Evolutionary conservation across 345 rosid species (phyloP).

Genomic region (Hypericum androsaemum): DNA sequence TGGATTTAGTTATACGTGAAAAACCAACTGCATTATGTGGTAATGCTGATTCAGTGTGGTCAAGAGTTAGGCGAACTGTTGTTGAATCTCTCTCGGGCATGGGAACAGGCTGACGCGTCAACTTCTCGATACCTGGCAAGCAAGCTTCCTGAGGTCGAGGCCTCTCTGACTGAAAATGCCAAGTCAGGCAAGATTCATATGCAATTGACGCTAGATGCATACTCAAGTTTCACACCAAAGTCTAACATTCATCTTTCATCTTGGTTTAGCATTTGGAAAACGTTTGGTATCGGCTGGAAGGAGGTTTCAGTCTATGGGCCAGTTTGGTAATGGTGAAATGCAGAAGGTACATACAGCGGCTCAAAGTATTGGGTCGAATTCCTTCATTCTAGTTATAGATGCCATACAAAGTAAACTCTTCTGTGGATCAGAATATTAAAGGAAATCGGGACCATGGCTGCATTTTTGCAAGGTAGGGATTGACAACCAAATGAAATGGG

Average conservation of each 20-base stretch:
- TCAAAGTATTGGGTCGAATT: conserved; percentile 16
- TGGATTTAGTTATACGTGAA: too few relatives aligned
- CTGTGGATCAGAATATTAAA: too few relatives aligned
- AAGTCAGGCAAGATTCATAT: conserved; percentile 56
- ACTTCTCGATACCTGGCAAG: conserved; percentile 46
- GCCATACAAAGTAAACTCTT: too few relatives aligned
- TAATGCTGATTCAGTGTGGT: conserved; percentile 54
- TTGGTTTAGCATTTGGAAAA: conserved; percentile 66
- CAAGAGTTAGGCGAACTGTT: conserved; percentile 64
- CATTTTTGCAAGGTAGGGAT: too few relatives aligned
- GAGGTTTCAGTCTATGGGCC: conserved; percentile 88
- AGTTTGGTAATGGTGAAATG: conserved; percentile 84
- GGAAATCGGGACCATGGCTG: too few relatives aligned
- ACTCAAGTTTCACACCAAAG: conserved; percentile 17
- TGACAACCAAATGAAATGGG: too few relatives aligned
- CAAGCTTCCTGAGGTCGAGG: conserved; percentile 48
- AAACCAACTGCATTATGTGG: conserved; percentile 3
- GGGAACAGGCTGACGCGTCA: conserved; percentile 71
- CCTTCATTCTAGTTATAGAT: too few relatives aligned
- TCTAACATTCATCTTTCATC: conserved; percentile 20
- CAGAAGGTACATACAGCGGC: conserved; percentile 44
- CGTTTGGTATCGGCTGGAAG: conserved; percentile 74
- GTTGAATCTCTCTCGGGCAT: conserved; percentile 65
- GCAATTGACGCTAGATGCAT: conserved; percentile 14
- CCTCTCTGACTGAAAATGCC: conserved; percentile 36